A percentile compares a stretch with the other conserved stretches of the same genome.
These are phyloP conservation scores for Chrysoporthe cubensis DNA, from an alignment of 2,329 filamentous ascomycete species.

Conservation along the genomic window DNA sequence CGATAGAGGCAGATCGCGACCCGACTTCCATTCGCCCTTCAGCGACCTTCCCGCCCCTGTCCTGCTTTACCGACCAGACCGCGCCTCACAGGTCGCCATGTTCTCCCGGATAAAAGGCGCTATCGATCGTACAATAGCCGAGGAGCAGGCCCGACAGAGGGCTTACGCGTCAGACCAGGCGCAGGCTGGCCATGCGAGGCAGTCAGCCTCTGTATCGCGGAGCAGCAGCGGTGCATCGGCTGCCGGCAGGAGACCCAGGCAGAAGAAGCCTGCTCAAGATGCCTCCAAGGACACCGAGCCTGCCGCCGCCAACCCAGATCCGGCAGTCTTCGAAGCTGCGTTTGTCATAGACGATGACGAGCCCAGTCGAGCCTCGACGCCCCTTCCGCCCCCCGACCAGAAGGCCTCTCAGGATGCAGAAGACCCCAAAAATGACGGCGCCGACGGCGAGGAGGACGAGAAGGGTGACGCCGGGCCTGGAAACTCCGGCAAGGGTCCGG, in stretches of 20 bases:
- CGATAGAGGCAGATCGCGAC: background rate
- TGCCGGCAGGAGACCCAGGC: conserved; percentile 40
- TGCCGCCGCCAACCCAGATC: conserved; percentile 68
- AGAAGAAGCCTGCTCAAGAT: conserved; percentile 48
- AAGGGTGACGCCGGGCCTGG: conserved; percentile 27
- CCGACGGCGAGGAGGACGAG: conserved; percentile 23
- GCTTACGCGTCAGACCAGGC: conserved; percentile 42
- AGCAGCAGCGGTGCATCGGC: conserved; percentile 41
- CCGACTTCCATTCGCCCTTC: background rate
- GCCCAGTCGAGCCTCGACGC: conserved; percentile 35
- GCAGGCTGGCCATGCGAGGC: conserved; percentile 45
- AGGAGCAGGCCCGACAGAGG: conserved; percentile 84
- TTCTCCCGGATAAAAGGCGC: conserved; percentile 77
- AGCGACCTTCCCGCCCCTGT: background rate
- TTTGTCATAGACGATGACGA: conserved; percentile 88
- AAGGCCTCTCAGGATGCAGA: conserved; percentile 24
- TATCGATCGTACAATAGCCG: conserved; percentile 85
- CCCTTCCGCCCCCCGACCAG: conserved; percentile 18
- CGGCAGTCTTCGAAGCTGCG: conserved; percentile 83
- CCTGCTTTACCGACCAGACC: background rate
- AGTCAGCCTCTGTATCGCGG: conserved; percentile 48
- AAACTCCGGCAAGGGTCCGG: conserved; percentile 30
- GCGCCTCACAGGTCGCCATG: background rate
- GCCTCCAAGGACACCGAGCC: conserved; percentile 35
- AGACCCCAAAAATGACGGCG: conserved; percentile 25